These are phyloP conservation scores for Volvox reticuliferus DNA, from an alignment of 139 green algal genomes.

Conservation along the genomic window DNA sequence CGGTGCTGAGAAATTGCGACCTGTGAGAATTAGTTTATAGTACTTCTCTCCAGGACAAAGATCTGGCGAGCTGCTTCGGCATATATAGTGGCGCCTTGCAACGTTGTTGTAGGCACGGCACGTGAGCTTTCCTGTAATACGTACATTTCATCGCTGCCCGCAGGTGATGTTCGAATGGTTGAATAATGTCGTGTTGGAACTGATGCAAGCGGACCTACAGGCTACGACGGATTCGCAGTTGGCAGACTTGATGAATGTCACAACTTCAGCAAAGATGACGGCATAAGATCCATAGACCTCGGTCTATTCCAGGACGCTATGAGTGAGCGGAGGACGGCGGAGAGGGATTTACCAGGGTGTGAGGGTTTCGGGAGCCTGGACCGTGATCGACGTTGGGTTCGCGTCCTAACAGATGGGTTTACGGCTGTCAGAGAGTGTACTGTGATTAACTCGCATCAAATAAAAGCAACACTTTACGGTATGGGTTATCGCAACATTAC, in stretches of 20 bases:
- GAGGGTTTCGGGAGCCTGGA: too few relatives aligned
- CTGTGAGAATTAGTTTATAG: background rate
- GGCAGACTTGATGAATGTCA: background rate
- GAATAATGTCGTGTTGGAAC: background rate
- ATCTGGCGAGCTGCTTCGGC: background rate
- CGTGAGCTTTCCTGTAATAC: background rate
- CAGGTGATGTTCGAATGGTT: constrained; percentile 61
- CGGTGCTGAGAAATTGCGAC: background rate
- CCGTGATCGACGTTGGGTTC: too few relatives aligned
- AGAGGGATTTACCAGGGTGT: too few relatives aligned
- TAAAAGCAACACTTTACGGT: too few relatives aligned
- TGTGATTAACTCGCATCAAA: too few relatives aligned
- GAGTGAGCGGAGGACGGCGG: background rate
- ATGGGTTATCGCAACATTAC: too few relatives aligned
- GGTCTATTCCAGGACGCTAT: background rate
- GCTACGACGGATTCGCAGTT: background rate
- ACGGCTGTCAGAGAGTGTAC: too few relatives aligned
- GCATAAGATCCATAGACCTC: background rate
- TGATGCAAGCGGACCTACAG: background rate
- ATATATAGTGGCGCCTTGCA: background rate
- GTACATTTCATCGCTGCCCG: background rate
- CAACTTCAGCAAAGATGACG: too few relatives aligned
- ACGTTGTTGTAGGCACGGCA: too few relatives aligned
- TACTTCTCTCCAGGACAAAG: too few relatives aligned
- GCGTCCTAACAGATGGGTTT: too few relatives aligned